Base-by-base conservation (phyloP, 2,329 filamentous ascomycete species). In the Colletotrichum liaoningense region DNA sequence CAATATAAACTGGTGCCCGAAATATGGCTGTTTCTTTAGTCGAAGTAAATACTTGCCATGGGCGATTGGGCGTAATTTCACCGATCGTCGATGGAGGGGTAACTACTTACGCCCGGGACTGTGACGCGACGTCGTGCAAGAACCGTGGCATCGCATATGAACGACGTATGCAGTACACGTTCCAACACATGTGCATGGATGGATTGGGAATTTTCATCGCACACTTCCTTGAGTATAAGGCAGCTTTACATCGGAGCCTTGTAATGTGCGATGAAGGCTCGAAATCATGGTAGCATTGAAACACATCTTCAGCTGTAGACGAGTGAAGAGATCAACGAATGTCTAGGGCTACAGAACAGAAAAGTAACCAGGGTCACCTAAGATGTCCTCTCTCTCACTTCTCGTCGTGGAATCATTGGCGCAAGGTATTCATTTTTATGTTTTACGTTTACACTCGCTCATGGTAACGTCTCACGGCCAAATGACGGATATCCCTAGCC, bases 131-230 rank as follows among this genome's bases (percentile, higher is more conserved):
- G 38, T 52, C 12, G 26, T 35, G 35, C 66, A 60, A 35, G 33
- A 64, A 49, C 4, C 22, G 66, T 56, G 55, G n/a, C 42, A 60
- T 69, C 24, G 59, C 70, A 69, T 64, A 22, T 59, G 59, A 60
- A 59, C 59, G 54, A 56, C 33, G 59, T 55, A 35, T 56, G 42
- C 59, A 4, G 55, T 49, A 14, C 54, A 6, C n/a, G 9, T 38
- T 19, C 22, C 11, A 9, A 69, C 42, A 49, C 54, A 5, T 59
- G 65, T 42, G 30, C 54, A 46, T 14, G 22, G 38, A 12, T 16
- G 42, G 28, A 22, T 14, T 28, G 5, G 28, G 11, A n/a, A n/a
- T 9, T n/a, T n/a, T 46, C 19, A 19, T 9, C 42, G 42, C 42
- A n/a, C 19, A 9, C 42, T 46, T 46, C 42, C 42, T 46, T n/a